phyloP scores from a whole-genome alignment of 441 rosid genomes.

The Geranium incanum region DNA sequence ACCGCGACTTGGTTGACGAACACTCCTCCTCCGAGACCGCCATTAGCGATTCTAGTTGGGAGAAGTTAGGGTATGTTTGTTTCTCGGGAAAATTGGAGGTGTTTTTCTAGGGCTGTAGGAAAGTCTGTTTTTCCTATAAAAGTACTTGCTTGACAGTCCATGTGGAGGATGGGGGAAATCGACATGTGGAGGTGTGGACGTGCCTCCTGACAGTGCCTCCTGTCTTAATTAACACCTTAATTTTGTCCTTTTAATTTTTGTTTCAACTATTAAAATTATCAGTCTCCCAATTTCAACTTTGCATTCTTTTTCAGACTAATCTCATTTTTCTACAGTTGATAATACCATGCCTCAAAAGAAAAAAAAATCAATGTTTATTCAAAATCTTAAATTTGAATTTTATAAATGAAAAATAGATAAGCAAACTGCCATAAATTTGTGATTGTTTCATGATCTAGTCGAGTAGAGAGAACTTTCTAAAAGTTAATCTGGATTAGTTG shows the following conservation, averaged over 20 bases:
- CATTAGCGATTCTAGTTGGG: constrained; percentile 28
- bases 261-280: background rate
- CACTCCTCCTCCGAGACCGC: constrained; percentile 95
- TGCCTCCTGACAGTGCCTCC: background rate
- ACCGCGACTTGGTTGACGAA: constrained; percentile 60
- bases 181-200: background rate
- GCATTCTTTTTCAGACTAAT: no score
- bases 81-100: constrained; percentile 15
- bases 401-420: no score
- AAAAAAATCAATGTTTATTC: no score
- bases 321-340: no score
- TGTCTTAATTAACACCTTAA: background rate
- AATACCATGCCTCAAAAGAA: no score
- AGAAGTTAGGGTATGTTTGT: constrained; percentile 28
- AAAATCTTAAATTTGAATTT: no score
- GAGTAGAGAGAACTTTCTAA: no score
- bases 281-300: no score
- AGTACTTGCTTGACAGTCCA: background rate
- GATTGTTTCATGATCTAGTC: no score
- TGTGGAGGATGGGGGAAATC: constrained; percentile 1
- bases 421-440: no score
- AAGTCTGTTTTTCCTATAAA: background rate
- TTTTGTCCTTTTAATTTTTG: no score
- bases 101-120: constrained; percentile 10
- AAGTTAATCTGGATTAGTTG: no score